Evolutionary conservation across 169 alveolate species (phyloP).

Genomic region (Cryptosporidium viatorum): DNA sequence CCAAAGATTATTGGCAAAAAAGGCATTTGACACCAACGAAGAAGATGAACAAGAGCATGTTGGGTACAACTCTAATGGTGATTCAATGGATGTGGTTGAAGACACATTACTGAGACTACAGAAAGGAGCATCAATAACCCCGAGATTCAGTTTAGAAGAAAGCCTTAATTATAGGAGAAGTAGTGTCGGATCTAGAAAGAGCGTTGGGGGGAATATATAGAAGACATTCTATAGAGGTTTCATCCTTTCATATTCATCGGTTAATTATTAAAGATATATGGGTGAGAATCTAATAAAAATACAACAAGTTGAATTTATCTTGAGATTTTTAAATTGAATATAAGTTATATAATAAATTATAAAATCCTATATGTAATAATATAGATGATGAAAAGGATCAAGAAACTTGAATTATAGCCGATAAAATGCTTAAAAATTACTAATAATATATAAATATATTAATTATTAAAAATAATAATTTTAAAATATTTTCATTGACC

Average conservation of each 20-base stretch:
- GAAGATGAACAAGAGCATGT: not conserved
- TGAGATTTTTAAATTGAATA: not conserved
- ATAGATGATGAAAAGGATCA: not conserved
- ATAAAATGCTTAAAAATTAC: not conserved
- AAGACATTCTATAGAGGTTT: not conserved
- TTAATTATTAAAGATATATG: not conserved
- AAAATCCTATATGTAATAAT: not conserved
- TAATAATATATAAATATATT: not conserved
- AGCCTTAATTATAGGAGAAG: conserved; percentile 9
- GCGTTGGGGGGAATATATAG: not conserved
- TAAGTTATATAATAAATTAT: not conserved
- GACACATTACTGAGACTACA: conserved; percentile 51
- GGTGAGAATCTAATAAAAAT: too few species aligned
- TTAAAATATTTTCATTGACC: not conserved
- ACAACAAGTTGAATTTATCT: not conserved
- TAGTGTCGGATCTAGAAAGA: conserved; percentile 34
- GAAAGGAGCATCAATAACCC: conserved; percentile 54
- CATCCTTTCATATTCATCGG: not conserved
- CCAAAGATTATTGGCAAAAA: conserved; percentile 54
- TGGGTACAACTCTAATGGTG: conserved; percentile 10
- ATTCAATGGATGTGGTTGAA: conserved; percentile 39
- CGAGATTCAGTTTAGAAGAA: conserved; percentile 56
- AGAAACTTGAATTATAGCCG: not conserved
- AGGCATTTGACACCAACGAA: conserved; percentile 55
- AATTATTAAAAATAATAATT: conserved; percentile 7